Evolutionary conservation across 768 basidiomycete species (phyloP).

Genomic region (Rhodotorula graminis): DNA sequence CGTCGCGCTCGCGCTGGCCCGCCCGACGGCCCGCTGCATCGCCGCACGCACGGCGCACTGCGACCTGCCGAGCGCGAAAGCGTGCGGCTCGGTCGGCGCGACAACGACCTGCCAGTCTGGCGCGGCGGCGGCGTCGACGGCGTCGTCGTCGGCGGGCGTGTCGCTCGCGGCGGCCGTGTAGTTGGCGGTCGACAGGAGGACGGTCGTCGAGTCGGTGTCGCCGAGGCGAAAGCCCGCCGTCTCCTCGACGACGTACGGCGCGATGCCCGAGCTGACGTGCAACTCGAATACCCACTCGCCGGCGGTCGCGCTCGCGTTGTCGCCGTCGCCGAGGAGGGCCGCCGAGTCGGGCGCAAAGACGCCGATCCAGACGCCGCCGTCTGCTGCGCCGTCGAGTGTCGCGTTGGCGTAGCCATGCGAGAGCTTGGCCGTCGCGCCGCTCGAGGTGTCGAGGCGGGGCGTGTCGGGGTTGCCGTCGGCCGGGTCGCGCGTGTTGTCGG

Average conservation of each 20-base stretch:
- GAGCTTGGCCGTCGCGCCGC: neutral
- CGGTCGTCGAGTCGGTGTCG: constrained; percentile 34
- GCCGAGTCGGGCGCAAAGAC: constrained; percentile 20
- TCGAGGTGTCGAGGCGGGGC: neutral
- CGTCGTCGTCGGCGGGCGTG: neutral
- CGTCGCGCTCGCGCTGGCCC: constrained; percentile 1
- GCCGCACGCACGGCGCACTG: constrained; percentile 25
- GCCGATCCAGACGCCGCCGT: constrained; percentile 24
- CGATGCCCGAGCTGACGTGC: constrained; percentile 10
- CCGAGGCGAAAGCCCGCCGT: constrained; percentile 25
- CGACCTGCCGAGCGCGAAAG: constrained; percentile 21
- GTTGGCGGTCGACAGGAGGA: constrained; percentile 15
- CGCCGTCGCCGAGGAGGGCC: neutral
- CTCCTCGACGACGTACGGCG: constrained; percentile 3
- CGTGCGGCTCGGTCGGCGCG: neutral
- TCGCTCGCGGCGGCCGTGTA: constrained; percentile 9
- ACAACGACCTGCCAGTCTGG: constrained; percentile 26
- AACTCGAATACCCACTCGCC: constrained; percentile 37
- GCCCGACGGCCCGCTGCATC: neutral
- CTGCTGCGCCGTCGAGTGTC: neutral
- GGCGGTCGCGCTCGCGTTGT: too few relatives aligned
- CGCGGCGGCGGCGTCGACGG: neutral
- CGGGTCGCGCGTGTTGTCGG: neutral
- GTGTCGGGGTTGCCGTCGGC: neutral
- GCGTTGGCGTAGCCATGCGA: constrained; percentile 23